phyloP scores from a whole-genome alignment of 345 rosid genomes.

The Brassica nigra region DNA sequence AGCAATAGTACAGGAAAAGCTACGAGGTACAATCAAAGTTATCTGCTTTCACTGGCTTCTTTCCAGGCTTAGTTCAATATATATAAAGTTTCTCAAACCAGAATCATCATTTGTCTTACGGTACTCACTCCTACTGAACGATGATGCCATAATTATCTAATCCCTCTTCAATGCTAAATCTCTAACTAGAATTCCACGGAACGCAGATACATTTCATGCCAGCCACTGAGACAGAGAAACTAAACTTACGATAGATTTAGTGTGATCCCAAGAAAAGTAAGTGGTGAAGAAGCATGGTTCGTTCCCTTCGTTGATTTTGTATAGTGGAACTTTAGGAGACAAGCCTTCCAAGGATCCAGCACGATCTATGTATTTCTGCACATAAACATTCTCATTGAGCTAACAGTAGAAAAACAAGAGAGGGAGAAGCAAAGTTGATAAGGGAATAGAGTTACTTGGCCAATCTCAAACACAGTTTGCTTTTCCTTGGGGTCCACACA shows the following conservation, averaged over 20 bases:
- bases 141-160: background rate
- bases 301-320: constrained; percentile 93
- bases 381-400: constrained; percentile 31
- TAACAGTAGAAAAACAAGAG: constrained; percentile 11
- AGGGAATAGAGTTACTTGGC: constrained; percentile 59
- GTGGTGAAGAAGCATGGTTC: constrained; percentile 94
- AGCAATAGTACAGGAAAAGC: background rate
- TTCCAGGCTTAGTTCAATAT: background rate
- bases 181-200: background rate
- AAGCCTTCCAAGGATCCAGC: constrained; percentile 84
- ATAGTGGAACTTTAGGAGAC: constrained; percentile 80
- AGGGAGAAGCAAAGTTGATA: background rate
- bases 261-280: constrained; percentile 86
- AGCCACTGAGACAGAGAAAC: background rate
- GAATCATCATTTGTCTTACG: background rate
- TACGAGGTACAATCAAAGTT: background rate
- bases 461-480: constrained; percentile 86
- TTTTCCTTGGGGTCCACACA: constrained; percentile 81
- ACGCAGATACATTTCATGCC: background rate
- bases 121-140: background rate
- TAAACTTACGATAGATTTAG: constrained; percentile 70
- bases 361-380: constrained; percentile 76
- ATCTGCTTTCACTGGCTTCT: background rate
- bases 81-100: background rate
- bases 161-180: background rate